Conservation (phyloP, 2,329 filamentous ascomycete genomes). For the Keithomyces neogunnii region DNA sequence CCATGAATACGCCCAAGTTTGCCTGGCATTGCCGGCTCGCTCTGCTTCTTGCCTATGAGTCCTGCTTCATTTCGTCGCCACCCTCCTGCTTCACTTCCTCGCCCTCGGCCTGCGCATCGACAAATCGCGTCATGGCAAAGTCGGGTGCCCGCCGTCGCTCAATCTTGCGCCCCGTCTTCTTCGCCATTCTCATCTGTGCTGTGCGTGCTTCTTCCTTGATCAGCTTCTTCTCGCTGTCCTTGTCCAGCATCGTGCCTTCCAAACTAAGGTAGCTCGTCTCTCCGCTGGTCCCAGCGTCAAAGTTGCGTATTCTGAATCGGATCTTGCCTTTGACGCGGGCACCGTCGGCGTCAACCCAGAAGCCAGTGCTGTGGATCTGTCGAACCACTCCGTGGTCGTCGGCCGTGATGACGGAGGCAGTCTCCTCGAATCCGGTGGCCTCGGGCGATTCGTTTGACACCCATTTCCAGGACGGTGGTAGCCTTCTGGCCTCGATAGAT, state of each 20-base stretch:
- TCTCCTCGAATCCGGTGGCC: conserved; percentile 32
- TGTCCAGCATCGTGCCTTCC: conserved; percentile 75
- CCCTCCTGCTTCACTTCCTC: conserved; percentile 10
- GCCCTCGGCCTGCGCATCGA: conserved; percentile 36
- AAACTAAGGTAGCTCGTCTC: conserved; percentile 76
- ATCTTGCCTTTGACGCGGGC: conserved; percentile 62
- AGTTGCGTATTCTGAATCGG: conserved; percentile 73
- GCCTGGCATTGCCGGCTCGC: background rate
- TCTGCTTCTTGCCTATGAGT: conserved; percentile 13
- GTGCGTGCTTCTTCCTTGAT: conserved; percentile 35
- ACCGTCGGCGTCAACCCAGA: conserved; percentile 68
- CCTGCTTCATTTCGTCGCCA: conserved; percentile 14
- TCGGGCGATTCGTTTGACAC: conserved; percentile 44
- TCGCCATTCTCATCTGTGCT: conserved; percentile 24
- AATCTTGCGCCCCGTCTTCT: conserved; percentile 20
- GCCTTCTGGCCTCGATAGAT: conserved; percentile 65
- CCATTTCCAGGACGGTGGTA: conserved; percentile 78
- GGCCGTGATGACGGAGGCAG: conserved; percentile 29
- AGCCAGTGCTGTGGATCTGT: conserved; percentile 51
- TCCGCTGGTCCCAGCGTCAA: conserved; percentile 69
- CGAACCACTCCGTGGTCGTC: conserved; percentile 44
- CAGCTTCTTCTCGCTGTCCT: conserved; percentile 55
- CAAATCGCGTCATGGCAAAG: conserved; percentile 50
- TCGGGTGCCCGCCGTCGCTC: conserved; percentile 36
- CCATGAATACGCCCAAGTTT: background rate